These are phyloP conservation scores for Aspergillus terreus DNA, from an alignment of 2,329 filamentous ascomycete genomes.

Conservation along the genomic window DNA sequence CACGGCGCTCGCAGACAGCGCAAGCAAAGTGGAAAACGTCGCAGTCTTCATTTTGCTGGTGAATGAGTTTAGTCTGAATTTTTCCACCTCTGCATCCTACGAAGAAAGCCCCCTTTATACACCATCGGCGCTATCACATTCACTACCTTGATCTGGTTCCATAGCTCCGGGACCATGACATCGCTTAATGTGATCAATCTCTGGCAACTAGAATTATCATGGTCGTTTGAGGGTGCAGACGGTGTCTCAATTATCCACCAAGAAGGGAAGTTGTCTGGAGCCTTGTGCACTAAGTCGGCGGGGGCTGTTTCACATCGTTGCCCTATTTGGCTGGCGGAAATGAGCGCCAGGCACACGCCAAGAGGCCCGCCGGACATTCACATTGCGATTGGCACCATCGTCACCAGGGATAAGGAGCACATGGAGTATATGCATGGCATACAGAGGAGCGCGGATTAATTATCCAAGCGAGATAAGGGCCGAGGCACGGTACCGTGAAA, in stretches of 20 bases:
- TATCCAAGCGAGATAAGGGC: too few relatives aligned
- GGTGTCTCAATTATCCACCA: neutral
- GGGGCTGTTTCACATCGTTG: neutral
- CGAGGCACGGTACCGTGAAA: too few relatives aligned
- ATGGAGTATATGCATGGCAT: too few relatives aligned
- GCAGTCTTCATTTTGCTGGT: conserved; percentile 4
- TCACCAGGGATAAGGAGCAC: neutral
- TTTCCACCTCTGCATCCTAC: neutral
- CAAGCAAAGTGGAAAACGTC: conserved; percentile 1
- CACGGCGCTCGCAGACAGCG: conserved; percentile 1
- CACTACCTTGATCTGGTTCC: too few relatives aligned
- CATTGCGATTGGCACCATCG: too few relatives aligned
- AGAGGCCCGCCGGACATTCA: neutral
- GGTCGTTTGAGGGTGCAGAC: neutral
- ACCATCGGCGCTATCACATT: neutral
- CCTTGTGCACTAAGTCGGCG: neutral
- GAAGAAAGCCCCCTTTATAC: neutral
- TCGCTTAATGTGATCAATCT: too few relatives aligned
- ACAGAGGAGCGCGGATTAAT: too few relatives aligned
- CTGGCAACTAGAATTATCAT: neutral
- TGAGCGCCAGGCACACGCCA: neutral
- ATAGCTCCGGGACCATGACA: too few relatives aligned
- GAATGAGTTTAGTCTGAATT: neutral
- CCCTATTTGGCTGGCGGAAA: neutral
- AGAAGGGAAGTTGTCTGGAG: neutral